These are phyloP conservation scores for Eragrostis nindensis DNA, from an alignment of 176 grass and related monocot species.

Conservation along the genomic window DNA sequence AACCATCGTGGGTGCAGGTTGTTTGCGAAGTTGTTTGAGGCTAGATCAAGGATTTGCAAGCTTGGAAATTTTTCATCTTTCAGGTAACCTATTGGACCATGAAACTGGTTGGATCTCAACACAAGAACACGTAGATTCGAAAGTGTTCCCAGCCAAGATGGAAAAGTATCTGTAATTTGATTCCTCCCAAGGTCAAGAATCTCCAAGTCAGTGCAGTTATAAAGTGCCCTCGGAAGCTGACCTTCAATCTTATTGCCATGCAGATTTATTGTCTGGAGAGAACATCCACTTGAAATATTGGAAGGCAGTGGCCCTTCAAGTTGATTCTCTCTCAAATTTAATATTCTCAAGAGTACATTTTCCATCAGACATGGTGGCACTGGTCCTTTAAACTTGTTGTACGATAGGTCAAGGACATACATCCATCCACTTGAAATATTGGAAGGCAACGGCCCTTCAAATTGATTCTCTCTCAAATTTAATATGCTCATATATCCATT, in stretches of 20 bases:
- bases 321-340: conserved; percentile 43
- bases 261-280: conserved; percentile 23
- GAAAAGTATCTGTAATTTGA: conserved; percentile 29
- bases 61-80: not conserved
- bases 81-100: conserved; percentile 13
- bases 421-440: not conserved
- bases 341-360: not conserved
- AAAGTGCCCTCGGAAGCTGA: conserved; percentile 31
- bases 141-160: conserved; percentile 40
- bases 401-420: not conserved
- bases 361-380: conserved; percentile 25
- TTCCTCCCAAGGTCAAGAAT: conserved; percentile 48
- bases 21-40: conserved; percentile 45
- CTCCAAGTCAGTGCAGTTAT: not conserved
- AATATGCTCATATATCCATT: not conserved
- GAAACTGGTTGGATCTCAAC: conserved; percentile 39
- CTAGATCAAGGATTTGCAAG: conserved; percentile 45
- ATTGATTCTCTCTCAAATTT: conserved; percentile 40
- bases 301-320: conserved; percentile 3
- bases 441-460: not conserved
- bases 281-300: conserved; percentile 14
- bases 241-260: conserved; percentile 34
- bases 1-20: conserved; percentile 14
- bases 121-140: conserved; percentile 27
- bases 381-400: conserved; percentile 1